Percentiles rank a stretch among this genome's conserved stretches.
phyloP scores from a whole-genome alignment of 495 filamentous ascomycete genomes.

The Podospora fimiseda region DNA sequence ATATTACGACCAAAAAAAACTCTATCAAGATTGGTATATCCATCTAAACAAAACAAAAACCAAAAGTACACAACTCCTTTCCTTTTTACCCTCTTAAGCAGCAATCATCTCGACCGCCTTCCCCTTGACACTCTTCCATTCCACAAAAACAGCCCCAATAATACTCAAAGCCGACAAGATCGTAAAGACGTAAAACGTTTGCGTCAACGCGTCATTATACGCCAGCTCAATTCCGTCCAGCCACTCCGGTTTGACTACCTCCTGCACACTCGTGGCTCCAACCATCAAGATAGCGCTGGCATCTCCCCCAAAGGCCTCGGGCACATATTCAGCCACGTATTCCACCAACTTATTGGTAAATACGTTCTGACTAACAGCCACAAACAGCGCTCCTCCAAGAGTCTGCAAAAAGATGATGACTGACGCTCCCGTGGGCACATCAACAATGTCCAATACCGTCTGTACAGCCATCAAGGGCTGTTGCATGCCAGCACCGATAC shows the following conservation, averaged over 20 bases:
- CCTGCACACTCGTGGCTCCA: conserved; percentile 63
- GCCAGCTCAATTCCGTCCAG: conserved; percentile 54
- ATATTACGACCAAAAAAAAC: not conserved
- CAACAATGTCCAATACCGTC: conserved; percentile 53
- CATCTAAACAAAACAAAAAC: not conserved
- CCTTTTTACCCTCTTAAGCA: conserved; percentile 27
- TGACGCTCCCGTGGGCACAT: conserved; percentile 62
- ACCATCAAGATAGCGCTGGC: conserved; percentile 44
- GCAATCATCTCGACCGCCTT: conserved; percentile 63
- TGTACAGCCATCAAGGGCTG: conserved; percentile 65
- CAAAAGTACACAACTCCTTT: too few species aligned
- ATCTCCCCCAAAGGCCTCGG: conserved; percentile 43
- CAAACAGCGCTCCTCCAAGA: conserved; percentile 66
- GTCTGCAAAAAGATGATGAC: conserved; percentile 66
- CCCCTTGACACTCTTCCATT: conserved; percentile 82
- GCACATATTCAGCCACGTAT: conserved; percentile 47
- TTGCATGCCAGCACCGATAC: conserved; percentile 61
- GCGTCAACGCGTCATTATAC: conserved; percentile 64
- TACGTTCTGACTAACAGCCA: conserved; percentile 69
- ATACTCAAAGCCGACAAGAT: conserved; percentile 57
- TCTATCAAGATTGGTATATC: not conserved
- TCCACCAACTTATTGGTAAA: conserved; percentile 64
- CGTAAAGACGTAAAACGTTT: conserved; percentile 63
- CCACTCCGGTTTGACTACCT: conserved; percentile 35
- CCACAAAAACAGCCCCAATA: conserved; percentile 53